Evolutionary conservation across 768 basidiomycete genomes (phyloP).

Genomic region (Sporobolomyces roseus): DNA sequence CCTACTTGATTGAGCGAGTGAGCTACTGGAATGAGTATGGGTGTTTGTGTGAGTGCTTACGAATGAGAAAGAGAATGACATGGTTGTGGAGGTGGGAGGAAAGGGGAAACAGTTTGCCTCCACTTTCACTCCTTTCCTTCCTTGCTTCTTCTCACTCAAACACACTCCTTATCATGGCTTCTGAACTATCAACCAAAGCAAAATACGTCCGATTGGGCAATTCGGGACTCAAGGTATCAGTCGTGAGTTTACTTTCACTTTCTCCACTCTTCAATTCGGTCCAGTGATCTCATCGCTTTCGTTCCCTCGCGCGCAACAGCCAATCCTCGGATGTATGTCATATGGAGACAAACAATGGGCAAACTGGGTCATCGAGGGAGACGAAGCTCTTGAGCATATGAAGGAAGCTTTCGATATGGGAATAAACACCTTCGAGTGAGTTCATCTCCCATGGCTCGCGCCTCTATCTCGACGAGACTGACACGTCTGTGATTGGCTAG

Average conservation of each 20-base stretch:
- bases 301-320: slow-evolving; percentile 27
- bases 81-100: background rate
- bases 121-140: background rate
- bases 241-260: slow-evolving; percentile 32
- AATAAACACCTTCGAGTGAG: background rate
- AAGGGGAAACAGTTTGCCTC: background rate
- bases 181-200: background rate
- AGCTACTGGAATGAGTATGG: background rate
- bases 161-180: background rate
- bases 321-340: slow-evolving; percentile 59
- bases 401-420: slow-evolving; percentile 58
- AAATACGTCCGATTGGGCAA: slow-evolving; percentile 53
- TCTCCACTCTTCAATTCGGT: background rate
- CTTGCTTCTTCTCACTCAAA: background rate
- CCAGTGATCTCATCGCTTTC: background rate
- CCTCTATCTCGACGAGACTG: too few species aligned
- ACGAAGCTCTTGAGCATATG: slow-evolving; percentile 58
- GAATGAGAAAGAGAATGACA: slow-evolving; percentile 34
- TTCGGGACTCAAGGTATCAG: slow-evolving; percentile 63
- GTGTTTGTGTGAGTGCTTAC: background rate
- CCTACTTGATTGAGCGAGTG: background rate
- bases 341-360: slow-evolving; percentile 34
- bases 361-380: slow-evolving; percentile 45
- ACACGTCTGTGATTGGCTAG: too few species aligned
- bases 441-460: too few species aligned